These are phyloP conservation scores for Mycena vulgaris DNA, from an alignment of 768 basidiomycete species.

Conservation along the genomic window DNA sequence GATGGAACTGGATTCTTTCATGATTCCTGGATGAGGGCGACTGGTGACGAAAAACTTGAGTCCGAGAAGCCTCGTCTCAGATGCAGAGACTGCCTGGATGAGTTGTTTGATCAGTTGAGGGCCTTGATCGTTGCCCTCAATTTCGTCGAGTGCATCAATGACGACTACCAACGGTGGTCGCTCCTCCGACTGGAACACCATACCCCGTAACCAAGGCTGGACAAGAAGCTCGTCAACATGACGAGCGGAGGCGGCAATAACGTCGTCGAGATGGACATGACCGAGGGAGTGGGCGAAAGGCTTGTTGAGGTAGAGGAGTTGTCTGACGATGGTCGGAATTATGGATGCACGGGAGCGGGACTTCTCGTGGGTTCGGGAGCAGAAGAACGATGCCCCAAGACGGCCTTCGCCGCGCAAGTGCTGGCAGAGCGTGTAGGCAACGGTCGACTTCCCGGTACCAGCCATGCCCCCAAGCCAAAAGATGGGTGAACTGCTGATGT, in stretches of 20 bases:
- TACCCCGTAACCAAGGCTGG: neutral
- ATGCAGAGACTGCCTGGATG: neutral
- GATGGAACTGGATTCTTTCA: neutral
- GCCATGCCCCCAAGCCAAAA: slow-evolving; percentile 18
- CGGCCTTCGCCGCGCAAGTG: neutral
- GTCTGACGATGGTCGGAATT: slow-evolving; percentile 14
- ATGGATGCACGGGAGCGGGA: slow-evolving; percentile 3
- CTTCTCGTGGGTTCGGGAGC: slow-evolving; percentile 7
- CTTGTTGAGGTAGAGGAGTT: neutral
- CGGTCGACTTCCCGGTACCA: neutral
- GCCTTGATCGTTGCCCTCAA: slow-evolving; percentile 12
- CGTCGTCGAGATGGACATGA: neutral
- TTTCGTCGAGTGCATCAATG: slow-evolving; percentile 14
- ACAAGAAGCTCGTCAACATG: neutral
- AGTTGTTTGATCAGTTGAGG: slow-evolving; percentile 2
- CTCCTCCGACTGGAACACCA: neutral
- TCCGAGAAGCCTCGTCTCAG: neutral
- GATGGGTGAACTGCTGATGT: neutral
- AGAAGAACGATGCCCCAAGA: slow-evolving; percentile 13
- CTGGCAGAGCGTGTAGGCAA: slow-evolving; percentile 16
- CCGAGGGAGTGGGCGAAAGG: neutral
- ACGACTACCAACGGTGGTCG: neutral
- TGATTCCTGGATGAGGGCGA: neutral
- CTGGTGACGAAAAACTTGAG: neutral
- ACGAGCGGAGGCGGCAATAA: neutral